Base-by-base conservation (phyloP, 139 green algal genomes). In the Coelastrella sp. region DNA sequence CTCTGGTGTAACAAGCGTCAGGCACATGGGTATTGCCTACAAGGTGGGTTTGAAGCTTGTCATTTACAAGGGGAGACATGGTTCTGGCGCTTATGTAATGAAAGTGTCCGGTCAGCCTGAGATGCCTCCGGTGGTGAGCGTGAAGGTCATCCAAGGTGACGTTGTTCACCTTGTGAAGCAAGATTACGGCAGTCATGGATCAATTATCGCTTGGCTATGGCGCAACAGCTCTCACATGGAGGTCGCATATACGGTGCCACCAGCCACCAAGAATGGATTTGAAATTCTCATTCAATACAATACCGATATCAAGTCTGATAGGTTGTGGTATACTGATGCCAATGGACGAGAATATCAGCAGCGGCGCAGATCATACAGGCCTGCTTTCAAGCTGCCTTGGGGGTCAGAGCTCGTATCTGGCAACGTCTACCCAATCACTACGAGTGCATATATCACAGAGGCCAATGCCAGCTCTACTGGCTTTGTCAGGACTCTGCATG, bases 371-470 rank as follows among this genome's bases (percentile, higher is more conserved):
- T 17, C 57, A 16, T 87, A 87, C 82, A 73, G 82, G 65, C 82
- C 82, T 5, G n/a, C 64, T 6, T 87, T 65, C 82, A 78, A 77
- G 7, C 23, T 87, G 59, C 64, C 23, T 20, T 61, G 6, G 13
- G 5, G 22, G 17, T 64, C 16, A 32, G n/a, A 76, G n/a, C 3
- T 58, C 7, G 13, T 87, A 13, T 17, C 82, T 16, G 82, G 64
- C n/a, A 87, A 87, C 82, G 61, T 87, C 23, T 87, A 87, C 82
- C 82, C 82, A 6, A 32, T 87, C 64, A 87, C 82, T 3, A 79
- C 64, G 2, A 64, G 82, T 6, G 22, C 16, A 4, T 74, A 23
- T 13, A 66, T 76, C 58, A 66, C 16, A 71, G 64, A 60, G 60
- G 59, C 57, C 7, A n/a, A 23, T 8, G 22, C 54, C 58, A n/a